Conservation (phyloP, 345 rosid genomes). For the Eucalyptus erythrocorys region DNA sequence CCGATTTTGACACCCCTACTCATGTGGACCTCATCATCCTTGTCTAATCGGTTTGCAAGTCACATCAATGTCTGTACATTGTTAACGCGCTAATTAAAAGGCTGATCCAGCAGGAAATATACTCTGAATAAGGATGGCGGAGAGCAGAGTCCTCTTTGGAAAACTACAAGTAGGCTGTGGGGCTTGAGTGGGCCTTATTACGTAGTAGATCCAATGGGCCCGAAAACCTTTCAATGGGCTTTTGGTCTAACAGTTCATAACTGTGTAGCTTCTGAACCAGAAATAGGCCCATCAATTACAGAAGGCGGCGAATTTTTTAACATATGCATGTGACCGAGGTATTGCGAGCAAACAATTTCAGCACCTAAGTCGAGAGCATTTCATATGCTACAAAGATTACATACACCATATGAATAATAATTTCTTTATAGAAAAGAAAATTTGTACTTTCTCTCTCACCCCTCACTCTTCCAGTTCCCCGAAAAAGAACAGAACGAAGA, state of each 20-base stretch:
- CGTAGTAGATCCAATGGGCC: background rate
- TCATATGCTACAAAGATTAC: background rate
- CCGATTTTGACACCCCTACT: background rate
- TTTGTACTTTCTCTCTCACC: background rate
- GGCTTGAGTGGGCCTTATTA: background rate
- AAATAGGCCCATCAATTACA: background rate
- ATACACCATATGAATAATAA: background rate
- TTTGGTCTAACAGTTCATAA: background rate
- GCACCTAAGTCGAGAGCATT: background rate
- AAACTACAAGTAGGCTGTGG: background rate
- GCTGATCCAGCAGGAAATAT: background rate
- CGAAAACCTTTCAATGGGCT: background rate
- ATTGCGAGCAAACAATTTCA: background rate
- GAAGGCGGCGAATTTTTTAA: background rate
- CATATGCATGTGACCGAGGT: background rate
- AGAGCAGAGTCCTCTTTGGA: background rate
- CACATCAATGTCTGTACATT: background rate
- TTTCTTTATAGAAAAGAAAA: background rate
- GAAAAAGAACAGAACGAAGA: background rate
- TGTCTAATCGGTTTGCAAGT: background rate
- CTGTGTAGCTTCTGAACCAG: background rate
- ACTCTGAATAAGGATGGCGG: background rate
- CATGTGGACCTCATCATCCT: background rate
- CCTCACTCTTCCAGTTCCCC: background rate
- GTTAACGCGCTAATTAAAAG: background rate